phyloP scores from a whole-genome alignment of 306 rosid species.

The Rubus idaeus region DNA sequence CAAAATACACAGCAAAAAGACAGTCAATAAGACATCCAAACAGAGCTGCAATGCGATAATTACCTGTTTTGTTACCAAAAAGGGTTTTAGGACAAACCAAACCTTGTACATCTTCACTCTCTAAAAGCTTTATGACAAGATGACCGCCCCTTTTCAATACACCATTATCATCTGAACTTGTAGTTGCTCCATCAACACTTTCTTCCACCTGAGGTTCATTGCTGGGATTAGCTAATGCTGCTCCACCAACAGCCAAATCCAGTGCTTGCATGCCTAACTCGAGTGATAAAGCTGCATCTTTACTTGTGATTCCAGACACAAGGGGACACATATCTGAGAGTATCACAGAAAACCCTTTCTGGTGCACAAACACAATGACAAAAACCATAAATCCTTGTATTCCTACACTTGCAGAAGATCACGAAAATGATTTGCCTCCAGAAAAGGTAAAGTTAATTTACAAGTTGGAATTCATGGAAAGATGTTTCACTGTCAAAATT shows the following conservation, averaged over 20 bases:
- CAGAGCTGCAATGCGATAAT: not conserved
- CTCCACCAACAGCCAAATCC: constrained; percentile 70
- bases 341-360: constrained; percentile 72
- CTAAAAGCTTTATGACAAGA: constrained; percentile 80
- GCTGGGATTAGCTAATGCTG: constrained; percentile 32
- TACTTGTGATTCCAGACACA: constrained; percentile 83
- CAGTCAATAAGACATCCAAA: constrained; percentile 2
- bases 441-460: not conserved
- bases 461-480: not conserved
- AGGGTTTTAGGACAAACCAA: not conserved
- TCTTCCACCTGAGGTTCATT: constrained; percentile 27
- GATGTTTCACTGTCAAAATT: not conserved
- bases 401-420: not conserved
- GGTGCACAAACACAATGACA: constrained; percentile 30
- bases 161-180: constrained; percentile 39
- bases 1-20: constrained; percentile 21
- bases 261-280: constrained; percentile 89
- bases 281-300: constrained; percentile 71
- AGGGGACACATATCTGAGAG: constrained; percentile 91
- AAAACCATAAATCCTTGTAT: constrained; percentile 5
- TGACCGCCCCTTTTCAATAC: constrained; percentile 66
- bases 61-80: not conserved
- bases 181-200: constrained; percentile 19
- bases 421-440: not conserved
- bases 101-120: constrained; percentile 89